Evolutionary conservation across 495 filamentous ascomycete genomes (phyloP).

Genomic region (Tetracladium marchalianum): DNA sequence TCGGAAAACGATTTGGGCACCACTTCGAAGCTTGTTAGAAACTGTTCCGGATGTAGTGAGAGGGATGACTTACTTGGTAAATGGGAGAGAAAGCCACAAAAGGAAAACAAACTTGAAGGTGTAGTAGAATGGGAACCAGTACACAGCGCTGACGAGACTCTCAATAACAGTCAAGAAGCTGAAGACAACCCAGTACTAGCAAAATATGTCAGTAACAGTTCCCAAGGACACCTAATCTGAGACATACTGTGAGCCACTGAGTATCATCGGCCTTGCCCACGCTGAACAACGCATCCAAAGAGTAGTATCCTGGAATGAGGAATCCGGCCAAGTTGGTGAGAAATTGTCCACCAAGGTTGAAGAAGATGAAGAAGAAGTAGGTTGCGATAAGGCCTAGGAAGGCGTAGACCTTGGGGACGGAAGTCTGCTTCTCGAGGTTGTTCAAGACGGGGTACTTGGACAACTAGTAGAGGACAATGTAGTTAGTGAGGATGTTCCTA

Average conservation of each 20-base stretch:
- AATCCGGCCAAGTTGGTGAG: slow-evolving; percentile 96
- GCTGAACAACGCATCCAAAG: slow-evolving; percentile 81
- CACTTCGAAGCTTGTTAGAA: slow-evolving; percentile 45
- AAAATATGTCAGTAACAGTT: slow-evolving; percentile 17
- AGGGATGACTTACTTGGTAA: slow-evolving; percentile 64
- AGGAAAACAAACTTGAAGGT: slow-evolving; percentile 98
- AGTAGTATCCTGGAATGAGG: slow-evolving; percentile 91
- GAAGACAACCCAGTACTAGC: slow-evolving; percentile 95
- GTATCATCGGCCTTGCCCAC: slow-evolving; percentile 77
- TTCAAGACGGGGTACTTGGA: slow-evolving; percentile 91
- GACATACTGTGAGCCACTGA: slow-evolving; percentile 60
- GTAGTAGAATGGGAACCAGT: slow-evolving; percentile 99
- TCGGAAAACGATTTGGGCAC: slow-evolving; percentile 92
- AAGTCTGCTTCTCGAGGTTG: slow-evolving; percentile 94
- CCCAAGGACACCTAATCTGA: not conserved
- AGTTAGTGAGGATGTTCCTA: not conserved
- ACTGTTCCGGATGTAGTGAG: not conserved
- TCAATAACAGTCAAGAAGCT: slow-evolving; percentile 70
- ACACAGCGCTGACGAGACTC: slow-evolving; percentile 85
- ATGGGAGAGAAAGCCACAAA: slow-evolving; percentile 93
- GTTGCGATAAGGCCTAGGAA: slow-evolving; percentile 74
- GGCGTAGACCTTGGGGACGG: slow-evolving; percentile 91
- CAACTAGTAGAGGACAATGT: slow-evolving; percentile 46
- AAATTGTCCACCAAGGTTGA: slow-evolving; percentile 96
- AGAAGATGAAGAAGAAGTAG: slow-evolving; percentile 98